A percentile compares a stretch with the other conserved stretches of the same genome.
phyloP scores from a whole-genome alignment of 441 rosid species.

The Gossypium lobatum region DNA sequence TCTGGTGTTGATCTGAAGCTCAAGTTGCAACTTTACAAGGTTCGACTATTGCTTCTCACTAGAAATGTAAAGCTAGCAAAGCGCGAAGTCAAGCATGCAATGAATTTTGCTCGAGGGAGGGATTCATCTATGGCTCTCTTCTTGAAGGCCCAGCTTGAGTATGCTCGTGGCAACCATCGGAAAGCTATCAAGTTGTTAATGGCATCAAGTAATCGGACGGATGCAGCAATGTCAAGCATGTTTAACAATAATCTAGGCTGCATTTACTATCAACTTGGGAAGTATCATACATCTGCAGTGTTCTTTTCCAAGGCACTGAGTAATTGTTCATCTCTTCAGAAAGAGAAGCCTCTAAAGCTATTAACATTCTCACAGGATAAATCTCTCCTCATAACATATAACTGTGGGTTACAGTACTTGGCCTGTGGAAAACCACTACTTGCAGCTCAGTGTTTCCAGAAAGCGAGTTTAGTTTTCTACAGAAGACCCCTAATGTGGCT shows the following conservation, averaged over 20 bases:
- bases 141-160: slow-evolving; percentile 94
- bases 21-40: slow-evolving; percentile 88
- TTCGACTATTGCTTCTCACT: slow-evolving; percentile 73
- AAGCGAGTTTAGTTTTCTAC: slow-evolving; percentile 62
- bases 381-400: slow-evolving; percentile 73
- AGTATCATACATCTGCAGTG: slow-evolving; percentile 55
- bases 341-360: slow-evolving; percentile 65
- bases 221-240: slow-evolving; percentile 65
- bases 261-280: slow-evolving; percentile 77
- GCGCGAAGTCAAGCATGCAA: slow-evolving; percentile 95
- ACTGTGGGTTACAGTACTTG: slow-evolving; percentile 79
- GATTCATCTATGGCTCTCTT: slow-evolving; percentile 88
- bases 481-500: slow-evolving; percentile 82
- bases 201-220: slow-evolving; percentile 70
- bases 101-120: slow-evolving; percentile 80
- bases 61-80: slow-evolving; percentile 90
- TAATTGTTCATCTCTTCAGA: slow-evolving; percentile 55
- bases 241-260: slow-evolving; percentile 91
- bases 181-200: slow-evolving; percentile 89
- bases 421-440: slow-evolving; percentile 80
- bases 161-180: slow-evolving; percentile 84
- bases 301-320: slow-evolving; percentile 77
- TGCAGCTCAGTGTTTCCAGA: slow-evolving; percentile 85
- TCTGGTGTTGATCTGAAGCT: slow-evolving; percentile 74
- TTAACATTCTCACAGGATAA: slow-evolving; percentile 78